A percentile compares a stretch with the other conserved stretches of the same genome.
These are phyloP conservation scores for Stachybotrys chlorohalonatus DNA, from an alignment of 2,329 filamentous ascomycete species.

Conservation along the genomic window DNA sequence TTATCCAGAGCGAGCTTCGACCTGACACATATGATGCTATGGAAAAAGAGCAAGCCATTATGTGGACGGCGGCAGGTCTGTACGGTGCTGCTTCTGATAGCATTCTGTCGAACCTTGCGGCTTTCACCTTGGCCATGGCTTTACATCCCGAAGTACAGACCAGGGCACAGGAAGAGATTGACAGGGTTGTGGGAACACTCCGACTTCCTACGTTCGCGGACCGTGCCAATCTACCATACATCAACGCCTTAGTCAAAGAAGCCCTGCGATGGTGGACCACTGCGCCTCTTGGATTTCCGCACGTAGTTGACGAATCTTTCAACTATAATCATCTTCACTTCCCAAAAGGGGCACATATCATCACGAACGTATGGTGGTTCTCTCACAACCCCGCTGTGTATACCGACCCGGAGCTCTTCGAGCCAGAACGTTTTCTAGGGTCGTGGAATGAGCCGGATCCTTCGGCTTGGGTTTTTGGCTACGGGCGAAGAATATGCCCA, in stretches of 20 bases:
- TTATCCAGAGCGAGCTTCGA: background rate
- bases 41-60: conserved; percentile 5
- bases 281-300: conserved; percentile 7
- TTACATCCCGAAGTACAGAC: conserved; percentile 22
- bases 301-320: conserved; percentile 6
- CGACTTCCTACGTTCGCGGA: conserved; percentile 28
- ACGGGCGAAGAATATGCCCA: conserved; percentile 10
- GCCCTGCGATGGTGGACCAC: conserved; percentile 29
- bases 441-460: conserved; percentile 5
- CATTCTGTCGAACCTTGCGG: conserved; percentile 18
- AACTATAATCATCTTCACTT: conserved; percentile 7
- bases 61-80: conserved; percentile 6
- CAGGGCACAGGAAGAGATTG: conserved; percentile 22
- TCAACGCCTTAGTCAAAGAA: conserved; percentile 35
- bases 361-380: conserved; percentile 8
- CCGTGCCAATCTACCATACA: conserved; percentile 28
- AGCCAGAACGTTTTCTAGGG: conserved; percentile 5
- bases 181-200: conserved; percentile 24
- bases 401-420: conserved; percentile 4
- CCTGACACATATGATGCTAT: background rate
- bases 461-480: conserved; percentile 7
- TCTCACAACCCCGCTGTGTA: conserved; percentile 5
- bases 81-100: conserved; percentile 13
- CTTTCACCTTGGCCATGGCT: conserved; percentile 36
- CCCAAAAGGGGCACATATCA: conserved; percentile 6